Percentiles rank a stretch among this genome's conserved stretches.
phyloP scores from a whole-genome alignment of 306 rosid species.

The Vicia faba region DNA sequence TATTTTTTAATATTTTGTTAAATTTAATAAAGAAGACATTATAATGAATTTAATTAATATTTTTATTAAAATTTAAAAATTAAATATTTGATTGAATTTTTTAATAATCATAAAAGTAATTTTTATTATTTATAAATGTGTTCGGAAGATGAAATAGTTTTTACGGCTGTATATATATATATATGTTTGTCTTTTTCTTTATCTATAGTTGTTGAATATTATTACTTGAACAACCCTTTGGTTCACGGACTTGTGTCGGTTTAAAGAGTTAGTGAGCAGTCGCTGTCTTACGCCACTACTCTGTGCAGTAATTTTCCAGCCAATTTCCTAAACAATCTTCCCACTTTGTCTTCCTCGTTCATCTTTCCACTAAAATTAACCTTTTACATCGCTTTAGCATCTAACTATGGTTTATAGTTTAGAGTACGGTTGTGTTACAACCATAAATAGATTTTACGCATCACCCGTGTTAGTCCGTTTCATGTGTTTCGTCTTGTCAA shows the following conservation, averaged over 20 bases:
- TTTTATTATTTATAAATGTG: too few relatives aligned
- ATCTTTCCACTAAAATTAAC: not conserved
- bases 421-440: conserved; percentile 6
- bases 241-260: conserved; percentile 40
- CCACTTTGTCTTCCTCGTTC: conserved; percentile 39
- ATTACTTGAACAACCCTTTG: conserved; percentile 30
- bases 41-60: too few relatives aligned
- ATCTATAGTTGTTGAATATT: conserved; percentile 1
- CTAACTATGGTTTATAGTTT: conserved; percentile 36
- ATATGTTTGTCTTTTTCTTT: conserved; percentile 33
- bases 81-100: too few relatives aligned
- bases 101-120: too few relatives aligned
- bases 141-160: too few relatives aligned
- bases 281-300: conserved; percentile 40
- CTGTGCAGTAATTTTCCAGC: conserved; percentile 21
- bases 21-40: too few relatives aligned
- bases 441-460: not conserved
- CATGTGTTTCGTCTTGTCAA: not conserved
- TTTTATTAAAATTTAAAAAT: too few relatives aligned
- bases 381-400: conserved; percentile 41
- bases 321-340: conserved; percentile 28
- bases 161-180: conserved; percentile 15
- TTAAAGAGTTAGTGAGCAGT: conserved; percentile 37
- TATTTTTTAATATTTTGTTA: too few relatives aligned
- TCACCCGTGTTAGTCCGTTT: conserved; percentile 29